Evolutionary conservation across 2,329 filamentous ascomycete species (phyloP).

Genomic region (Fusarium paranaense): DNA sequence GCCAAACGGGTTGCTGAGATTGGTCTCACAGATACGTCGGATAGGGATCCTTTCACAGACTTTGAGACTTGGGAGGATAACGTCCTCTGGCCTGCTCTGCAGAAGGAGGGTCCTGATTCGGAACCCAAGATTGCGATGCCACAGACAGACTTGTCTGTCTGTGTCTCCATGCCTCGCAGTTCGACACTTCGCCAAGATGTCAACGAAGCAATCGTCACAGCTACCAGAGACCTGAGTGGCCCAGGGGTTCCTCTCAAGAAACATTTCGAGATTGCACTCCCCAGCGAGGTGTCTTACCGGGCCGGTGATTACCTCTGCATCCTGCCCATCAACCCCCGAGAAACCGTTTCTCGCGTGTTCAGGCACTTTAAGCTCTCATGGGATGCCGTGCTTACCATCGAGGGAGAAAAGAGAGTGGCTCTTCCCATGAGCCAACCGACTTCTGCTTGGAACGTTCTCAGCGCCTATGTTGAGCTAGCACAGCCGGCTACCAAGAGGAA

Average conservation of each 20-base stretch:
- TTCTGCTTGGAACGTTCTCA: conserved; percentile 69
- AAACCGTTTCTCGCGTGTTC: conserved; percentile 70
- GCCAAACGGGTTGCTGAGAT: conserved; percentile 48
- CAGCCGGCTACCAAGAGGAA: conserved; percentile 73
- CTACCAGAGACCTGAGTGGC: conserved; percentile 61
- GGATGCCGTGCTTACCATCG: conserved; percentile 68
- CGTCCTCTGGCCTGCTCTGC: conserved; percentile 58
- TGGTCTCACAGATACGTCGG: conserved; percentile 67
- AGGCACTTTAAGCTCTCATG: conserved; percentile 71
- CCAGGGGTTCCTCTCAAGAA: conserved; percentile 63
- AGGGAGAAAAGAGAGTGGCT: conserved; percentile 56
- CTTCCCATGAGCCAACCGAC: conserved; percentile 66
- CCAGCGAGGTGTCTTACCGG: conserved; percentile 69
- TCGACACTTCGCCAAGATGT: conserved; percentile 70
- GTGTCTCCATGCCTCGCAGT: conserved; percentile 38
- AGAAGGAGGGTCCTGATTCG: conserved; percentile 57
- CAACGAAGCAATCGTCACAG: conserved; percentile 67
- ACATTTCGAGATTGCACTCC: conserved; percentile 72
- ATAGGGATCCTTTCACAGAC: conserved; percentile 70
- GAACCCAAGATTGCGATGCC: conserved; percentile 42
- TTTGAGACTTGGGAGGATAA: conserved; percentile 73
- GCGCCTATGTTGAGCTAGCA: conserved; percentile 75
- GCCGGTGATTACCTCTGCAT: conserved; percentile 79
- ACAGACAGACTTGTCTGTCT: neutral
- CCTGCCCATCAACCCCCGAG: conserved; percentile 72